A percentile compares a stretch with the other conserved stretches of the same genome.
These are phyloP conservation scores for Chamaenerion angustifolium DNA, from an alignment of 345 rosid species.

Conservation along the genomic window DNA sequence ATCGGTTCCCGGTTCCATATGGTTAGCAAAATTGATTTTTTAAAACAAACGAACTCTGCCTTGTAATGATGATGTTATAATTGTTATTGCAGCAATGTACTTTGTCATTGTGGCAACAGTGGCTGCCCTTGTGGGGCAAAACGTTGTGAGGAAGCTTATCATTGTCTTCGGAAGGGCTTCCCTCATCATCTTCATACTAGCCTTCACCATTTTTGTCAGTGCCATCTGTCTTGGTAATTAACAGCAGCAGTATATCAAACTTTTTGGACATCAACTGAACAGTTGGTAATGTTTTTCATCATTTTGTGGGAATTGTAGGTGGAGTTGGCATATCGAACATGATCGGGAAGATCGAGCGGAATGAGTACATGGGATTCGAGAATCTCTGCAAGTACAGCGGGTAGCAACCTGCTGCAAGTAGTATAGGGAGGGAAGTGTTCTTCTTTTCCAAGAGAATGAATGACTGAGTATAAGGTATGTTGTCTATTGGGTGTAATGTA, in stretches of 20 bases:
- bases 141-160: constrained; percentile 29
- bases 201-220: constrained; percentile 32
- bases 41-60: too few relatives aligned
- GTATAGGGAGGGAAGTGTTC: too few relatives aligned
- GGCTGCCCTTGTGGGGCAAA: constrained; percentile 36
- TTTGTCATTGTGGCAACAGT: constrained; percentile 24
- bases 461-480: too few relatives aligned
- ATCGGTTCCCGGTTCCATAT: constrained; percentile 41
- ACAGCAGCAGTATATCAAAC: neutral
- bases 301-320: constrained; percentile 12
- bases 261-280: neutral
- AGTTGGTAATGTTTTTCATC: neutral
- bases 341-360: constrained; percentile 17
- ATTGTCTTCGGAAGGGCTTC: constrained; percentile 36
- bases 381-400: constrained; percentile 26
- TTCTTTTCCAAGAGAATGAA: too few relatives aligned
- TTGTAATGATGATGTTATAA: neutral
- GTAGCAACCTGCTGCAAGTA: neutral
- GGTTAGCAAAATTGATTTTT: too few relatives aligned
- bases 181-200: constrained; percentile 37
- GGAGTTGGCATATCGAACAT: constrained; percentile 41
- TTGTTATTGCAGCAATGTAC: constrained; percentile 26
- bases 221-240: constrained; percentile 34
- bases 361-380: constrained; percentile 44
- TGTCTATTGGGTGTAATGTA: too few relatives aligned